Evolutionary conservation across 345 rosid species (phyloP).

Genomic region (Fremontodendron californicum): DNA sequence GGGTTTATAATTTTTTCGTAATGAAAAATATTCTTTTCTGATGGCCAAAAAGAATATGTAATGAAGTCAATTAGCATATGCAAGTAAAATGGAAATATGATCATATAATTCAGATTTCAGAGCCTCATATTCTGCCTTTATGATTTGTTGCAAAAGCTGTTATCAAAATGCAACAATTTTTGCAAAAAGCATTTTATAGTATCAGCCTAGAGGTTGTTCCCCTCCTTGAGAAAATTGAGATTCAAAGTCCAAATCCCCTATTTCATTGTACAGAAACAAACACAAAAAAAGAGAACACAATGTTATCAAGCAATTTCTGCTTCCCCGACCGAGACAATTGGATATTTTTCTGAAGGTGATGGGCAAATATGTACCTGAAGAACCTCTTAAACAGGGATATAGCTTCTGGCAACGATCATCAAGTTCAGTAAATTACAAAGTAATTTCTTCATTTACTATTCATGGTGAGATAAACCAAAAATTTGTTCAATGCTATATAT

Average conservation of each 20-base stretch:
- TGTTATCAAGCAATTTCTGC: too few relatives aligned
- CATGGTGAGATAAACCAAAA: conserved; percentile 2
- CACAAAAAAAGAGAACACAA: too few relatives aligned
- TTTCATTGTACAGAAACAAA: too few relatives aligned
- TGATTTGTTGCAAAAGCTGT: not conserved
- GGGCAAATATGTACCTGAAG: not conserved
- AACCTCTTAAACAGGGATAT: not conserved
- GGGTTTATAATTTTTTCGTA: too few relatives aligned
- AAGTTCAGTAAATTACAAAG: not conserved
- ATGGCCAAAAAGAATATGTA: too few relatives aligned
- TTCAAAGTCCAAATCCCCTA: not conserved
- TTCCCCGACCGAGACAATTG: not conserved
- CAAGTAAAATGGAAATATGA: not conserved
- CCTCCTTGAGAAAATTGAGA: too few relatives aligned
- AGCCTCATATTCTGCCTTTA: not conserved
- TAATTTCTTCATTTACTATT: not conserved
- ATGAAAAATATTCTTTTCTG: too few relatives aligned
- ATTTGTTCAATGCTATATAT: conserved; percentile 1
- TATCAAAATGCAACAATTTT: not conserved
- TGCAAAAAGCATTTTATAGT: not conserved
- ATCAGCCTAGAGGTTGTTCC: not conserved
- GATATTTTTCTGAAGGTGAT: not conserved
- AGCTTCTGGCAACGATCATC: not conserved
- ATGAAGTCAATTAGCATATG: not conserved
- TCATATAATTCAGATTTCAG: not conserved